A percentile compares a stretch with the other conserved stretches of the same genome.
Evolutionary conservation across 139 green algal species (phyloP).

Genomic region (Eudorina sp.): DNA sequence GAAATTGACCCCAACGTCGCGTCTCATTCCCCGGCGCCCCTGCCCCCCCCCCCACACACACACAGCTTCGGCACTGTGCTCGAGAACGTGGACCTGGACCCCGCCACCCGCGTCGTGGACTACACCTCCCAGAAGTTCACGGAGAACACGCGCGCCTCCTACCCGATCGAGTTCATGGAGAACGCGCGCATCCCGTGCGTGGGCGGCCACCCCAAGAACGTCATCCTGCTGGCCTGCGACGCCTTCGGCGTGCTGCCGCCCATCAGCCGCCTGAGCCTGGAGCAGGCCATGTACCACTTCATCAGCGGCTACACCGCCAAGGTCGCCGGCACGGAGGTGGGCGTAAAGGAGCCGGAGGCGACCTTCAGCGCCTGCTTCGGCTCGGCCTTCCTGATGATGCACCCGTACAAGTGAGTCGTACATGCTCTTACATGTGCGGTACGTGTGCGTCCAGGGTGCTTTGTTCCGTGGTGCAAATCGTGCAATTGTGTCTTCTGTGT

Average conservation of each 20-base stretch:
- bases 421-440: too few species aligned
- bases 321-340: slow-evolving; percentile 91
- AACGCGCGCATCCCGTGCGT: slow-evolving; percentile 94
- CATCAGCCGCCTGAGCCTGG: slow-evolving; percentile 83
- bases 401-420: slow-evolving; percentile 55
- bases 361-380: slow-evolving; percentile 93
- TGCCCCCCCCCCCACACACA: too few species aligned
- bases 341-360: slow-evolving; percentile 93
- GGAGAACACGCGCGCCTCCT: slow-evolving; percentile 92
- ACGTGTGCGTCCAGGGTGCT: too few species aligned
- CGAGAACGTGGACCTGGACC: slow-evolving; percentile 93
- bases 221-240: slow-evolving; percentile 78
- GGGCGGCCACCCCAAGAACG: slow-evolving; percentile 90
- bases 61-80: slow-evolving; percentile 86
- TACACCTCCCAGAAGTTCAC: slow-evolving; percentile 64
- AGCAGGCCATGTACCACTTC: slow-evolving; percentile 99
- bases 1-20: too few species aligned
- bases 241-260: slow-evolving; percentile 97
- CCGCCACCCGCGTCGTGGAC: slow-evolving; percentile 75
- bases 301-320: slow-evolving; percentile 97
- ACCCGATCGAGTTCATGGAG: slow-evolving; percentile 96
- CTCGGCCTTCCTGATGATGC: slow-evolving; percentile 67
- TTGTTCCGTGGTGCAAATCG: too few species aligned
- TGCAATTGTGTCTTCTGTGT: too few species aligned
- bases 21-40: too few species aligned